Percentiles rank a stretch among this genome's conserved stretches.
These are phyloP conservation scores for Beauveria caledonica DNA, from an alignment of 2,329 filamentous ascomycete genomes.

Conservation along the genomic window DNA sequence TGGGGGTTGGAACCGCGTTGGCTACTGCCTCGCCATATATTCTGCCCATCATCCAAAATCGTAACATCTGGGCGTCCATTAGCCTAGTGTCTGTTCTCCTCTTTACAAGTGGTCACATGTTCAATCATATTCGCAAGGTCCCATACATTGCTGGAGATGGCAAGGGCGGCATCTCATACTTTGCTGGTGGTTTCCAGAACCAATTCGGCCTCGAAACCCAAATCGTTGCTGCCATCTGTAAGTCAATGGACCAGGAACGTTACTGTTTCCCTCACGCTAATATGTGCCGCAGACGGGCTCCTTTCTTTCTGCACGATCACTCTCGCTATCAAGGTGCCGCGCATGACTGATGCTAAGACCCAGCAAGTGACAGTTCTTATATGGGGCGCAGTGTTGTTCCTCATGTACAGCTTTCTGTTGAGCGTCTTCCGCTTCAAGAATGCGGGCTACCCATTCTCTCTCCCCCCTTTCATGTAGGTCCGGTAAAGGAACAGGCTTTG, in stretches of 20 bases:
- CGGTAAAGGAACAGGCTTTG: background rate
- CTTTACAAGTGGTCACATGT: constrained; percentile 98
- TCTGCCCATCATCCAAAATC: constrained; percentile 74
- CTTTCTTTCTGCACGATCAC: constrained; percentile 85
- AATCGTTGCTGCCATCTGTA: constrained; percentile 89
- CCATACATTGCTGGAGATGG: constrained; percentile 86
- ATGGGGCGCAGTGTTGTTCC: constrained; percentile 69
- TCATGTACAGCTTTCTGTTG: constrained; percentile 88
- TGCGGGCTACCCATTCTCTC: constrained; percentile 83
- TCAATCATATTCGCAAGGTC: constrained; percentile 94
- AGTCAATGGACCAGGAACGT: constrained; percentile 30
- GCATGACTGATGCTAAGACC: constrained; percentile 65
- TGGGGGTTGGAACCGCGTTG: constrained; percentile 61
- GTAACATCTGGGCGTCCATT: constrained; percentile 87
- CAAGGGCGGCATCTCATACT: constrained; percentile 79
- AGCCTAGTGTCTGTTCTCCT: constrained; percentile 83
- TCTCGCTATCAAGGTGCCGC: constrained; percentile 87
- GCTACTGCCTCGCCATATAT: constrained; percentile 71
- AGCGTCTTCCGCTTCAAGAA: constrained; percentile 95
- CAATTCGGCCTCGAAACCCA: constrained; percentile 94
- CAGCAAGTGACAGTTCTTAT: constrained; percentile 77
- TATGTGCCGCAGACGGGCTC: constrained; percentile 43
- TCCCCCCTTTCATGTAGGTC: constrained; percentile 72
- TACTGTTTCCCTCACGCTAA: background rate
- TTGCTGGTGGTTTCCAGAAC: constrained; percentile 85